Evolutionary conservation across 768 basidiomycete genomes (phyloP).

Genomic region (Pulveroboletus sp.): DNA sequence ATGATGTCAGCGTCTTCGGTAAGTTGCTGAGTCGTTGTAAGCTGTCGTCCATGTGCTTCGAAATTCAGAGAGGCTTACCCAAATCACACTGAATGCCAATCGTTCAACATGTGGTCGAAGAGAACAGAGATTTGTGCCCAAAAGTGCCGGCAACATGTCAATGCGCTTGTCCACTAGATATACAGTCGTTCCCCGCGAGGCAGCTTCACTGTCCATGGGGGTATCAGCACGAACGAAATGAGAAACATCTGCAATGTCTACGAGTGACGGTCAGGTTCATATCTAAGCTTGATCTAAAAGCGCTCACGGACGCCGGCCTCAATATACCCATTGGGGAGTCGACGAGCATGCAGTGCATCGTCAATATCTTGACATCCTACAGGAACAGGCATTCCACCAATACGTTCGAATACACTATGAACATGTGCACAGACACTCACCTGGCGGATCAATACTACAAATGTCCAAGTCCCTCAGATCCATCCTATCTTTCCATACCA

Average conservation of each 20-base stretch:
- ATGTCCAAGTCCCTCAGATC: conserved; percentile 83
- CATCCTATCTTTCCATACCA: conserved; percentile 77
- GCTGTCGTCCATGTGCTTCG: neutral
- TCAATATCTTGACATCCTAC: conserved; percentile 96
- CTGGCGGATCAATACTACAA: conserved; percentile 96
- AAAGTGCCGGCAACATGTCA: conserved; percentile 91
- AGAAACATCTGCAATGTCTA: conserved; percentile 98
- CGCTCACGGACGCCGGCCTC: conserved; percentile 96
- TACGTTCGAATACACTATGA: conserved; percentile 2
- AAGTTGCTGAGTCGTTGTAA: conserved; percentile 60
- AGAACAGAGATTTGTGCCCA: conserved; percentile 95
- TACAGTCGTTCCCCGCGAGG: conserved; percentile 93
- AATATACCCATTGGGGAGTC: conserved; percentile 86
- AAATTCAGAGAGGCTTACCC: conserved; percentile 50
- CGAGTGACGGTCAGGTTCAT: neutral
- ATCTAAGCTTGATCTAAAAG: neutral
- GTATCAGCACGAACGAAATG: conserved; percentile 92
- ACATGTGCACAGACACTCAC: conserved; percentile 34
- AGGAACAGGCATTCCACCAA: neutral
- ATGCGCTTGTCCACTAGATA: conserved; percentile 98
- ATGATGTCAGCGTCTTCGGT: conserved; percentile 85
- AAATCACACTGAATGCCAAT: conserved; percentile 91
- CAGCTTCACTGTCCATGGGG: conserved; percentile 94
- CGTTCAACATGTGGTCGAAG: conserved; percentile 89
- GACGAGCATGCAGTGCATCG: conserved; percentile 89